phyloP scores from a whole-genome alignment of 1,284 basidiomycete genomes.

The Trametes hirsuta region DNA sequence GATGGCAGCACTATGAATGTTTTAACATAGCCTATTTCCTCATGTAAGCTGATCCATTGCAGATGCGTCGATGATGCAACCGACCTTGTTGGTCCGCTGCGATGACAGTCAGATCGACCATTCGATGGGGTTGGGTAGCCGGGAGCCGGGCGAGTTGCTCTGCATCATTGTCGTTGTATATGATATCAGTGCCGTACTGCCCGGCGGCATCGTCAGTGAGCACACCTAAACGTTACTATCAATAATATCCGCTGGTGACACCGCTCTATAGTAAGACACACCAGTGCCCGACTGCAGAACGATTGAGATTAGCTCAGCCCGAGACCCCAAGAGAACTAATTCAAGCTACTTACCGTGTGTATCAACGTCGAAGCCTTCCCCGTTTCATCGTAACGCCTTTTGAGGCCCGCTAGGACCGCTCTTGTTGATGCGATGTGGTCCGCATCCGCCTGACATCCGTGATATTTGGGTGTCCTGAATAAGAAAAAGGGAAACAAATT shows the following conservation, averaged over 20 bases:
- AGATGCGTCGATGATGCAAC: neutral
- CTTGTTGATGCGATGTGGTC: conserved; percentile 32
- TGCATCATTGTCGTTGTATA: conserved; percentile 49
- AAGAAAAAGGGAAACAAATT: neutral
- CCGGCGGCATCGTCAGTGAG: conserved; percentile 44
- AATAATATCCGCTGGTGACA: neutral
- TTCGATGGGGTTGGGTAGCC: conserved; percentile 40
- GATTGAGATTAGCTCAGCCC: too few species aligned
- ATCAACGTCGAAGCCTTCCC: conserved; percentile 15
- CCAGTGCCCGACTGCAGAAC: neutral
- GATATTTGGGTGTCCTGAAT: neutral
- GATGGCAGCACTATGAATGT: conserved; percentile 44
- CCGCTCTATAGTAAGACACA: too few species aligned
- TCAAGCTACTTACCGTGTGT: conserved; percentile 14
- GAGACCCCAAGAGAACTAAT: too few species aligned
- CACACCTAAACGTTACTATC: conserved; percentile 36
- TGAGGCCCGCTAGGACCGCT: conserved; percentile 20
- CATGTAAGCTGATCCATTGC: neutral
- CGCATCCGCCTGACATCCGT: conserved; percentile 39
- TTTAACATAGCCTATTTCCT: conserved; percentile 35
- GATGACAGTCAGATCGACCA: conserved; percentile 44
- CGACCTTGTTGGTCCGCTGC: conserved; percentile 43
- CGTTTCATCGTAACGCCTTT: conserved; percentile 7
- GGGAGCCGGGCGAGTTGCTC: conserved; percentile 44
- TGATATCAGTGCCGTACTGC: conserved; percentile 37